Percentiles rank a stretch among this genome's conserved stretches.
Conservation (phyloP, 352 stramenopile genomes). For the Phytophthora colocasiae region DNA sequence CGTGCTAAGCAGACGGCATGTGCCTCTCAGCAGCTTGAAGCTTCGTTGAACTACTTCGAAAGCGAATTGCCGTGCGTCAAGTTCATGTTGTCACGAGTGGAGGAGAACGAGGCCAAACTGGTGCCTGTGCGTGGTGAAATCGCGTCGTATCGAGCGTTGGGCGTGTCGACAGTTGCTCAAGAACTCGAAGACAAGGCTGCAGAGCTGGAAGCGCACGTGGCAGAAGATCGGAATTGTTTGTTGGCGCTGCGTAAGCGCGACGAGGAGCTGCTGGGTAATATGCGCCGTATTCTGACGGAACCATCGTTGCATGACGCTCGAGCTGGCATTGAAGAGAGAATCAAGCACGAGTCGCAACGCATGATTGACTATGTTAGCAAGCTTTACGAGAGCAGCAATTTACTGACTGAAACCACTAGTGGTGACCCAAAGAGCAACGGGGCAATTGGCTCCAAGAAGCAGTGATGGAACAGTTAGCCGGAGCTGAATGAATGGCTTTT, state of each 20-base stretch:
- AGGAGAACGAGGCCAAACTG: conserved; percentile 53
- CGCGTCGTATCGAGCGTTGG: conserved; percentile 57
- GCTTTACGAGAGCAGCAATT: conserved; percentile 41
- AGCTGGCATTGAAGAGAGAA: conserved; percentile 39
- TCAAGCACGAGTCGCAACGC: conserved; percentile 63
- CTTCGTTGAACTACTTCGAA: conserved; percentile 73
- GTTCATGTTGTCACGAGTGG: conserved; percentile 77
- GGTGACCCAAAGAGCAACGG: conserved; percentile 17
- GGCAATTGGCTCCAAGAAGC: conserved; percentile 28
- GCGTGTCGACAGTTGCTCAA: conserved; percentile 56
- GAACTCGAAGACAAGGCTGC: conserved; percentile 59
- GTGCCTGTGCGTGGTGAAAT: conserved; percentile 51
- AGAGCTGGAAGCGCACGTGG: conserved; percentile 45
- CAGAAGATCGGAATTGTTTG: conserved; percentile 62
- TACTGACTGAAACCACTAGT: conserved; percentile 1
- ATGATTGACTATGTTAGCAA: conserved; percentile 74
- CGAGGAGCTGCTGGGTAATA: conserved; percentile 49
- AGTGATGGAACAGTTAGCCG: conserved; percentile 13
- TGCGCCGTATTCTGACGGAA: conserved; percentile 39
- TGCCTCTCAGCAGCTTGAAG: conserved; percentile 70
- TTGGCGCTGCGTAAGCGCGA: conserved; percentile 57
- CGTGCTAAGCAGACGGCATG: conserved; percentile 57
- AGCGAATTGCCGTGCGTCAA: conserved; percentile 81
- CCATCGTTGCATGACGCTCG: conserved; percentile 26
- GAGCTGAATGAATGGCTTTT: too few species aligned